Percentiles rank a stretch among this genome's conserved stretches.
Conservation (phyloP, 352 stramenopile genomes). For the Pythium chondricola region DNA sequence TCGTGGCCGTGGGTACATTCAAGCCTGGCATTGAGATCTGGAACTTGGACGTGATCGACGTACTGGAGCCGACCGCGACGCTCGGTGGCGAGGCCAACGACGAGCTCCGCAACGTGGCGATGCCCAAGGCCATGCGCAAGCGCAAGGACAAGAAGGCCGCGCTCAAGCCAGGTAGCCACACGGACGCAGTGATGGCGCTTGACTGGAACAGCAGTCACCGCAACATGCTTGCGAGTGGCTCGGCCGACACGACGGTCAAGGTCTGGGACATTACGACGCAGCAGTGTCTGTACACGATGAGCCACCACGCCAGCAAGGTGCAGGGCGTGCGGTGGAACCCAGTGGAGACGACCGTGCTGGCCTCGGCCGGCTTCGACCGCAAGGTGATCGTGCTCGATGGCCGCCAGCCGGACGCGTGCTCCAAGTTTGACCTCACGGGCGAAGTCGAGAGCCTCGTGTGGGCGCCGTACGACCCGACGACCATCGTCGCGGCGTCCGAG, state of each 20-base stretch:
- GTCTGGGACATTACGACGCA: slow-evolving; percentile 92
- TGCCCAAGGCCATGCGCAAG: slow-evolving; percentile 65
- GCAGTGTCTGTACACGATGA: slow-evolving; percentile 93
- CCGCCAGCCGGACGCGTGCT: slow-evolving; percentile 74
- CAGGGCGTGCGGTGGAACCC: slow-evolving; percentile 96
- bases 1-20: slow-evolving; percentile 99
- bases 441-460: slow-evolving; percentile 92
- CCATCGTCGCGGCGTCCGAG: slow-evolving; percentile 92
- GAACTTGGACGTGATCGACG: slow-evolving; percentile 99
- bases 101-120: slow-evolving; percentile 67
- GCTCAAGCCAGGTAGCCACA: slow-evolving; percentile 93
- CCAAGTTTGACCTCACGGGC: slow-evolving; percentile 71
- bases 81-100: slow-evolving; percentile 92
- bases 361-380: slow-evolving; percentile 93
- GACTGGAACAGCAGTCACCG: slow-evolving; percentile 96
- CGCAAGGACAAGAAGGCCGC: slow-evolving; percentile 61
- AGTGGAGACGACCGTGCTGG: slow-evolving; percentile 93
- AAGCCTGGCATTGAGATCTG: slow-evolving; percentile 99
- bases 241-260: slow-evolving; percentile 97
- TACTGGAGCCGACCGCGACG: slow-evolving; percentile 93
- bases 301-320: slow-evolving; percentile 98
- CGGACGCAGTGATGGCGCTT: slow-evolving; percentile 96
- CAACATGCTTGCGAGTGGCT: slow-evolving; percentile 97
- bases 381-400: slow-evolving; percentile 93
- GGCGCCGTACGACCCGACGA: slow-evolving; percentile 90